A percentile compares a stretch with the other conserved stretches of the same genome.
These are phyloP conservation scores for Pyrenula aspistea DNA, from an alignment of 495 filamentous ascomycete species.

Conservation along the genomic window DNA sequence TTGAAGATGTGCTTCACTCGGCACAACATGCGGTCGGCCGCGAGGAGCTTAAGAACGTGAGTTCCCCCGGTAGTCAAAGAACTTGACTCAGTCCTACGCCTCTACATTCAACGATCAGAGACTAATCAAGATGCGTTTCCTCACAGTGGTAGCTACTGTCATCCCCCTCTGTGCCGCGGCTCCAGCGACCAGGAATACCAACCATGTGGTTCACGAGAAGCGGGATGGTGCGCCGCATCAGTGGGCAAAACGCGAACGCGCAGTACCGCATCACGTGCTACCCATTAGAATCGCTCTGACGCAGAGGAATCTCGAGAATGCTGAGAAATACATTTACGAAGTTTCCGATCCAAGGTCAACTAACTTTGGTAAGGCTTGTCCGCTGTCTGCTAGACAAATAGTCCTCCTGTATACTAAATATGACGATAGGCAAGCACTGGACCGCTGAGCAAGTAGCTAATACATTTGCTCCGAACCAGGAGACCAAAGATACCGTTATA, in stretches of 20 bases:
- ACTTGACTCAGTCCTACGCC: no score
- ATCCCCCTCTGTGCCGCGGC: background rate
- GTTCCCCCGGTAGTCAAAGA: no score
- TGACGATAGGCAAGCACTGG: constrained; percentile 25
- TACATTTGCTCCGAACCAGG: constrained; percentile 25
- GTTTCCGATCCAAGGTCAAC: constrained; percentile 16
- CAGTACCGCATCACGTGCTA: constrained; percentile 22
- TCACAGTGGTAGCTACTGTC: background rate
- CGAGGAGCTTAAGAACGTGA: no score
- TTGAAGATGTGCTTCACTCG: no score
- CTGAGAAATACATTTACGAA: constrained; percentile 32
- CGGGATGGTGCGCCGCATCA: constrained; percentile 19
- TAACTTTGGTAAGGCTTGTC: constrained; percentile 3
- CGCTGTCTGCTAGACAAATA: constrained; percentile 38
- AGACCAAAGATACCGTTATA: constrained; percentile 22
- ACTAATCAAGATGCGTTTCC: background rate
- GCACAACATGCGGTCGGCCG: no score
- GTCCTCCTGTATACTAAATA: background rate
- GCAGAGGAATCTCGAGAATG: constrained; percentile 39
- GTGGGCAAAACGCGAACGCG: constrained; percentile 19
- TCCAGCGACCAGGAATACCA: background rate
- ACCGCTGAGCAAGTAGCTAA: constrained; percentile 26
- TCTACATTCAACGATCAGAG: no score
- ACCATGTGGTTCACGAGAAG: constrained; percentile 29
- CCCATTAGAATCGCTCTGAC: constrained; percentile 43